Conservation (phyloP, 257 asterid species). For the Nicotiana knightiana region DNA sequence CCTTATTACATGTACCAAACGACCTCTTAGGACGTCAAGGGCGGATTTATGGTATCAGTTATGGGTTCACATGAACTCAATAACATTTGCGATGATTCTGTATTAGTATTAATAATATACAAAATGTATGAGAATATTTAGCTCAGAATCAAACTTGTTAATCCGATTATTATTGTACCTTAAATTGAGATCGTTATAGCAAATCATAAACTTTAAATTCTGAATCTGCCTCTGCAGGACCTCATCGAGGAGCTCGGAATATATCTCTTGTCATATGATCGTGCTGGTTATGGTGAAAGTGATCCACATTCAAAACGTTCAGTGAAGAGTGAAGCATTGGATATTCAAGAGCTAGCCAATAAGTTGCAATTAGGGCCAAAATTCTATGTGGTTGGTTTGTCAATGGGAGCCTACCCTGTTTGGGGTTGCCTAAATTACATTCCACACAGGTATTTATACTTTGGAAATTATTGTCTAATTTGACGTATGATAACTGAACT, state of each 20-base stretch:
- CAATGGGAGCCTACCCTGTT: constrained; percentile 63
- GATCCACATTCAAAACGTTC: constrained; percentile 67
- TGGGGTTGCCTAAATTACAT: constrained; percentile 65
- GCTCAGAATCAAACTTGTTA: too few species aligned
- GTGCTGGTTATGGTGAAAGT: constrained; percentile 92
- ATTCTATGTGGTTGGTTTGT: constrained; percentile 56
- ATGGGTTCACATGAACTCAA: too few species aligned
- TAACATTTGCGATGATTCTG: too few species aligned
- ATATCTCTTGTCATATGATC: constrained; percentile 63
- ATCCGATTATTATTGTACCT: too few species aligned
- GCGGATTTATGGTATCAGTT: too few species aligned
- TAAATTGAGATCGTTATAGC: too few species aligned
- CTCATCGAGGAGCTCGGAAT: constrained; percentile 32
- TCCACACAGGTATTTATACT: constrained; percentile 54
- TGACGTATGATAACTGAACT: not conserved
- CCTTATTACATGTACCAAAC: too few species aligned
- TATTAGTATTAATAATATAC: too few species aligned
- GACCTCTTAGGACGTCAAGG: too few species aligned
- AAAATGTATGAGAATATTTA: too few species aligned
- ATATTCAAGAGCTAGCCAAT: constrained; percentile 75
- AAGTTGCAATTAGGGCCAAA: constrained; percentile 59
- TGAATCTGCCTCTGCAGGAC: too few species aligned
- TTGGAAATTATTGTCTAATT: not conserved
- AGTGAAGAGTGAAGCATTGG: constrained; percentile 67
- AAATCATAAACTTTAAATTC: too few species aligned